phyloP scores from a whole-genome alignment of 345 rosid genomes.

The Garcia nutans region DNA sequence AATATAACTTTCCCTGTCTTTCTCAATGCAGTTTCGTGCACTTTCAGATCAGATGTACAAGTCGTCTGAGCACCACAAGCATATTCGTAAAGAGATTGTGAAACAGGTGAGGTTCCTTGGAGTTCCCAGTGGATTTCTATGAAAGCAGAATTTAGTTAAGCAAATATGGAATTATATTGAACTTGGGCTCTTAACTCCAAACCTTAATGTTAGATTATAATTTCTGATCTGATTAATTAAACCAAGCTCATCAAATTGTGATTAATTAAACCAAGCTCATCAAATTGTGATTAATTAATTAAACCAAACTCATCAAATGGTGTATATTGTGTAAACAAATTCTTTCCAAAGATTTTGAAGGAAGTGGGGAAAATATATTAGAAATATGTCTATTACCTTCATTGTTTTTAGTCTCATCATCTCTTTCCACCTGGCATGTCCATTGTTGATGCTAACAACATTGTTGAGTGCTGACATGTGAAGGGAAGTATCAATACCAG shows the following conservation, averaged over 20 bases:
- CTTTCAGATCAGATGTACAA: constrained; percentile 84
- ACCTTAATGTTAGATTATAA: not conserved
- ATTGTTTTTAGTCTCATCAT: not conserved
- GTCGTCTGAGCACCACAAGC: constrained; percentile 89
- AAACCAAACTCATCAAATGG: not conserved
- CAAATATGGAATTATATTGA: not conserved
- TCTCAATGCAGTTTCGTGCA: constrained; percentile 78
- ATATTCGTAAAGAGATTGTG: constrained; percentile 75
- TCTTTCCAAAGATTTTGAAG: not conserved
- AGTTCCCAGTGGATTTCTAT: constrained; percentile 5
- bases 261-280: not conserved
- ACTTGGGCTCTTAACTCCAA: not conserved
- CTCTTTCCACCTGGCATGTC: constrained; percentile 1
- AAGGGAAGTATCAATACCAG: not conserved
- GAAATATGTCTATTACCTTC: not conserved
- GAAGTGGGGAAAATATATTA: not conserved
- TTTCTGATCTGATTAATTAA: not conserved
- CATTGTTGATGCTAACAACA: not conserved
- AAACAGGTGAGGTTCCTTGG: constrained; percentile 65
- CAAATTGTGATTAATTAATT: no score
- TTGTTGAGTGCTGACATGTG: not conserved
- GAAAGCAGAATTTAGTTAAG: not conserved
- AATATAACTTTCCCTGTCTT: not conserved
- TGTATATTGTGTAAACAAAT: not conserved
- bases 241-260: not conserved